Evolutionary conservation across 2,329 filamentous ascomycete genomes (phyloP), one percentile per base, ranked within the genome.

Genomic region (Aurifilum marmelostoma): DNA sequence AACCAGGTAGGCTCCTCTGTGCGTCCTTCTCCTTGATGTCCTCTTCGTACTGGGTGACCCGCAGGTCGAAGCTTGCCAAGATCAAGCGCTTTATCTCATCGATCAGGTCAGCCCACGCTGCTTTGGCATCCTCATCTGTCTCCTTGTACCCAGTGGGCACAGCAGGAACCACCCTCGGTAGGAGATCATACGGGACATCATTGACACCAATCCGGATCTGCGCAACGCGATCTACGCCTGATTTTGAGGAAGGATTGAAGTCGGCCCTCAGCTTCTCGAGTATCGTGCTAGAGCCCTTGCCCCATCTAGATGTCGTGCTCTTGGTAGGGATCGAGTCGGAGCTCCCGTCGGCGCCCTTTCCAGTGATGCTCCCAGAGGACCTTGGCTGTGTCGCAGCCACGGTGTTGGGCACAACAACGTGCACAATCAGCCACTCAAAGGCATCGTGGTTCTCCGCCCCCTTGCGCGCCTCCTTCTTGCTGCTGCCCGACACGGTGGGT

Each of bases 11-110:
- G 43, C 85, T 90, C 61, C 95, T 87, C 78, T 98, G 94, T 0
- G 91, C 88, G 74, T 98, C 95, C 76, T 94, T 96, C 78, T 97
- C 96, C 72, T 93, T 92, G 73, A 99, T 97, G 74, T 99, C 96
- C 70, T 97, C 94, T 79, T 99, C 96, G 78, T 99, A 99, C 75
- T 98, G 95, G 27, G 88, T 89, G 1, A 99, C 96, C 11, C 96
- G 89, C 74, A 90, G 85, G 80, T 98, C 95, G 77, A 99, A 99
- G 1, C 94, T 97, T 7, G 88, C 88, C 34, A 99, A 82, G 65
- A 99, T 97, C 34, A 94, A 84, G 65, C 87, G 89, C 81, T 97
- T 97, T 75, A 98, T 87, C 79, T 97, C 97, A 67, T 88, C 84
- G 58, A 98, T 87, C 29, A 98, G 81, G 75, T 98, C 94, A 39